A percentile compares a stretch with the other conserved stretches of the same genome.
These are phyloP conservation scores for Rhizoclosmatium globosum DNA, from an alignment of 192 early-diverging fungal species.

Conservation along the genomic window DNA sequence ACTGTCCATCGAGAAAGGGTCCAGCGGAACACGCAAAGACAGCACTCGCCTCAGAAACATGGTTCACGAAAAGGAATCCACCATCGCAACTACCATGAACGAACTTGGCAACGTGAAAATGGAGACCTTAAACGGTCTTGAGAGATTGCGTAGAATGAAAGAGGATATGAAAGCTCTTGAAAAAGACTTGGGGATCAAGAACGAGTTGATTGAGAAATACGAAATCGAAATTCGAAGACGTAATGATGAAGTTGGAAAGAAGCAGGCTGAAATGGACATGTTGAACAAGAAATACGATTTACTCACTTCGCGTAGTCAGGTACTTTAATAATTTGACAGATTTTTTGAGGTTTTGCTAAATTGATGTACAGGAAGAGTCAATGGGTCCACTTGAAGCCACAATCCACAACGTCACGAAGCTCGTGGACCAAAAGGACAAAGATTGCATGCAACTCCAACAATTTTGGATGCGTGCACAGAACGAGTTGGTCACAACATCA, in stretches of 20 bases:
- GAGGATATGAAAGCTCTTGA: conserved; percentile 50
- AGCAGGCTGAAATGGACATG: conserved; percentile 66
- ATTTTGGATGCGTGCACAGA: conserved; percentile 69
- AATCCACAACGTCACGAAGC: conserved; percentile 67
- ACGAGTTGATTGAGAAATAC: conserved; percentile 66
- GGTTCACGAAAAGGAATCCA: conserved; percentile 66
- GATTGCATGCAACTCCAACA: conserved; percentile 63
- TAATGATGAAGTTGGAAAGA: conserved; percentile 68
- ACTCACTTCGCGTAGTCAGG: conserved; percentile 55
- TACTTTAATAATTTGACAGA: conserved; percentile 22
- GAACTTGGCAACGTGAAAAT: conserved; percentile 58
- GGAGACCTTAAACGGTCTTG: conserved; percentile 51
- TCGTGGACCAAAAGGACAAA: conserved; percentile 58
- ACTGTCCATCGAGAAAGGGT: conserved; percentile 62
- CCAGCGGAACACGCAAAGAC: conserved; percentile 52
- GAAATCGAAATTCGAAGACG: conserved; percentile 64
- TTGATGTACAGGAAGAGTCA: conserved; percentile 53
- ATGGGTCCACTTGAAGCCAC: conserved; percentile 70
- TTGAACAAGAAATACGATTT: conserved; percentile 70
- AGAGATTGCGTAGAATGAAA: conserved; percentile 45
- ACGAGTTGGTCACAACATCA: conserved; percentile 61
- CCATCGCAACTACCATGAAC: conserved; percentile 61
- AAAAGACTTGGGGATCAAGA: conserved; percentile 55
- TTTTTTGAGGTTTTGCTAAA: neutral
- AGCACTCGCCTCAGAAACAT: conserved; percentile 48